Evolutionary conservation across 768 basidiomycete species (phyloP).

Genomic region (Termitomyces sp.): DNA sequence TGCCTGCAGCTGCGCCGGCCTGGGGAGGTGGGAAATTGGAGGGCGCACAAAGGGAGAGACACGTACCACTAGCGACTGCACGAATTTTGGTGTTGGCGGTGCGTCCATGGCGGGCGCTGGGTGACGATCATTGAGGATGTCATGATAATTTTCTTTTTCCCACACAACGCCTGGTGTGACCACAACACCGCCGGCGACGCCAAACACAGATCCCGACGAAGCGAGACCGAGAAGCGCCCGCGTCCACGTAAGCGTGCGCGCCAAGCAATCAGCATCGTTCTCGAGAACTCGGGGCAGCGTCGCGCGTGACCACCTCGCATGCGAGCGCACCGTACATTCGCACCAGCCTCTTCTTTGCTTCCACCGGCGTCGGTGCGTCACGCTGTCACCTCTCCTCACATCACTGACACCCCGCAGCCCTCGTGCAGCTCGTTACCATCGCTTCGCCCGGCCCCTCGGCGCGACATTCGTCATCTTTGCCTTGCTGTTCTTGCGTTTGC

Average conservation of each 20-base stretch:
- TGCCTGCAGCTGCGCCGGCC: constrained; percentile 76
- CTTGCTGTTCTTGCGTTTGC: constrained; percentile 39
- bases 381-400: background rate
- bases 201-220: too few relatives aligned
- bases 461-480: constrained; percentile 32
- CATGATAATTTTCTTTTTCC: too few relatives aligned
- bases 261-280: constrained; percentile 14
- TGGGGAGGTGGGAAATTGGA: background rate
- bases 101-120: too few relatives aligned
- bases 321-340: constrained; percentile 57
- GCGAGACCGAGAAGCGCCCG: too few relatives aligned
- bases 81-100: too few relatives aligned
- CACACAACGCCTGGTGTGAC: too few relatives aligned
- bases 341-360: constrained; percentile 56
- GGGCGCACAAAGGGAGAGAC: too few relatives aligned
- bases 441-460: constrained; percentile 48
- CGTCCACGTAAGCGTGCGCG: too few relatives aligned
- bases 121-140: too few relatives aligned
- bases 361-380: constrained; percentile 53
- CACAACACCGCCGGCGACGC: too few relatives aligned
- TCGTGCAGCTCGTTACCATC: constrained; percentile 50
- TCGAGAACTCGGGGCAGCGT: constrained; percentile 60
- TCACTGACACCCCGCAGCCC: constrained; percentile 24
- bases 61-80: too few relatives aligned
- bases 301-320: constrained; percentile 60